phyloP scores from a whole-genome alignment of 106 monocot species.

The Allium cepa region DNA sequence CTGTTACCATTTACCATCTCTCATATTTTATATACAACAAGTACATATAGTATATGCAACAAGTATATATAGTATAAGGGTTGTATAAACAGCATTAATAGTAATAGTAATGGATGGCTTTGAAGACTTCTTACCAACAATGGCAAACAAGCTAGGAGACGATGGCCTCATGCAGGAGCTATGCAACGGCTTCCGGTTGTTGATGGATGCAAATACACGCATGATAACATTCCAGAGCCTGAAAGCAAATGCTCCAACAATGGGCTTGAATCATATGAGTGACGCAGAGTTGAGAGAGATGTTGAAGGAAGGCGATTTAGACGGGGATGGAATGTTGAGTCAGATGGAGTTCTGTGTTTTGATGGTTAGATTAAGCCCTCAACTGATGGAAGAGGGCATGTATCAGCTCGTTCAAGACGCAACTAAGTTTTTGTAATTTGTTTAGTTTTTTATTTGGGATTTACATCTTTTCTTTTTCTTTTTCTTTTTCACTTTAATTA shows the following conservation, averaged over 20 bases:
- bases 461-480: no score
- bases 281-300: constrained; percentile 30
- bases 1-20: no score
- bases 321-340: constrained; percentile 31
- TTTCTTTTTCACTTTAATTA: no score
- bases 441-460: no score
- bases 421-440: no score
- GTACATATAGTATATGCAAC: no score
- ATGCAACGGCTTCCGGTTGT: constrained; percentile 33
- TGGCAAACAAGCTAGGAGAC: constrained; percentile 33
- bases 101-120: not conserved
- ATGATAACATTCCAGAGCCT: constrained; percentile 42
- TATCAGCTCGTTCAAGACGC: not conserved
- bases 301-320: constrained; percentile 30
- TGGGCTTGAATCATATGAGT: constrained; percentile 17
- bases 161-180: constrained; percentile 40
- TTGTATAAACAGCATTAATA: no score
- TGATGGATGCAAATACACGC: constrained; percentile 24
- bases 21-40: no score
- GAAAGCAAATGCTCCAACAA: constrained; percentile 13
- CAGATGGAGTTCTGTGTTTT: constrained; percentile 50
- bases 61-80: no score
- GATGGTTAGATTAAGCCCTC: constrained; percentile 43
- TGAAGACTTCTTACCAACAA: constrained; percentile 33
- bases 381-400: constrained; percentile 24